Evolutionary conservation across 1,284 basidiomycete species (phyloP), one percentile per base, ranked within the genome.

Genomic region (Marasmius fiardii): DNA sequence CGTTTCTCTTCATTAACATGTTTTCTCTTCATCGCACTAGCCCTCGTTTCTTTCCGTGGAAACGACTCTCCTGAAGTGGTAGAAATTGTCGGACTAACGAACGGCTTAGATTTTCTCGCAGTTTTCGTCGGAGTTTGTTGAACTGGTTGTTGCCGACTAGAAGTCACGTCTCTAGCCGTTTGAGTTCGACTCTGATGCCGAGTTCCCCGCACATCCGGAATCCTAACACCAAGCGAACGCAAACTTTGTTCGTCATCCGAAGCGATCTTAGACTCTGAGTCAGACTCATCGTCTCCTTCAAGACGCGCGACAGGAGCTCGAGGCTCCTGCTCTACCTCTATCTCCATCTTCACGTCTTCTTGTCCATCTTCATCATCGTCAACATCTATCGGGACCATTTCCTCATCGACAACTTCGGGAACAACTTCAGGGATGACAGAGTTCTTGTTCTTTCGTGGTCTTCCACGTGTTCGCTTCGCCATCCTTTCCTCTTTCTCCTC

Each of bases 1-100:
- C 53, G 58, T 44, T 71, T 75, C 58, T 72, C 70, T 45, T 66
- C 57, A 33, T 67, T 61, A 56, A 68, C 63, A 6, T 65, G 51
- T n/a, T 57, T 61, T 53, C 66, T 66, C 58, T 73, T 74, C 16
- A 67, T 59, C 7, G 62, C 63, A 56, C 68, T 70, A 4, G 76
- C 76, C 18, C 68, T 67, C 0, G 76, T 77, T 5, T 72, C 72
- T 21, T 47, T 37, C 6, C 69, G 28, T 3, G 75, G 76, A 59
- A 74, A 75, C 5, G 69, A 66, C 4, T 71, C 72, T 2, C 44
- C 53, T 51, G 71, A 73, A 2, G 71, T 67, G 7, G 33, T 55
- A 16, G 70, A 70, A n/a, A 5, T 18, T 24, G 12, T 20, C 3
- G 28, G 23, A 33, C 52, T 44, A 24, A 21, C 35, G 2, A 3